phyloP scores from a whole-genome alignment of 257 asterid species.

The Misopates orontium region DNA sequence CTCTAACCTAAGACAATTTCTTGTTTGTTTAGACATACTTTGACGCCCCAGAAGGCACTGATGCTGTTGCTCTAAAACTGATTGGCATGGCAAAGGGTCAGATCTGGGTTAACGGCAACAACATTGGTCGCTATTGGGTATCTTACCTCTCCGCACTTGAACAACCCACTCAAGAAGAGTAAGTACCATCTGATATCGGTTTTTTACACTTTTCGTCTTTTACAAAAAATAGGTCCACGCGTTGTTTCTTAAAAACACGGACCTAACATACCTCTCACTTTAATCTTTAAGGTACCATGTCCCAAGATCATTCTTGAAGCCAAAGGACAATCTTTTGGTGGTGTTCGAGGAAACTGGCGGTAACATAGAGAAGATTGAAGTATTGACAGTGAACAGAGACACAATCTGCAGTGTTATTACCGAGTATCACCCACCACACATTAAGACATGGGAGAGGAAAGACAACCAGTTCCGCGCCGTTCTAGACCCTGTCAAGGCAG shows the following conservation, averaged over 20 bases:
- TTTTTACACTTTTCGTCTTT: too few species aligned
- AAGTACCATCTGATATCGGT: too few species aligned
- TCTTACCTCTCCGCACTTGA: slow-evolving; percentile 27
- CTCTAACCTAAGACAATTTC: too few species aligned
- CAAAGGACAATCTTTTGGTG: slow-evolving; percentile 70
- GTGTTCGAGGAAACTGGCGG: slow-evolving; percentile 96
- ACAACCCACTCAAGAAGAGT: slow-evolving; percentile 89
- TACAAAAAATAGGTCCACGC: too few species aligned
- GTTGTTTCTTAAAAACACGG: too few species aligned
- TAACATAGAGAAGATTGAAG: slow-evolving; percentile 64
- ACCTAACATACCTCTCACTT: too few species aligned
- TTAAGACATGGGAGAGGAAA: slow-evolving; percentile 64
- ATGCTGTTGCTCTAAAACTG: slow-evolving; percentile 87
- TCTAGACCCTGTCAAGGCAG: slow-evolving; percentile 62
- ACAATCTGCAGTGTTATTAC: slow-evolving; percentile 78
- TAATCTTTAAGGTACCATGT: slow-evolving; percentile 72
- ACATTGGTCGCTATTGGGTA: slow-evolving; percentile 82
- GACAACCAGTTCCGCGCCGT: neutral
- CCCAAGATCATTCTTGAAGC: slow-evolving; percentile 85
- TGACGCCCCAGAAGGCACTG: slow-evolving; percentile 74
- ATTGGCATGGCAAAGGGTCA: slow-evolving; percentile 90
- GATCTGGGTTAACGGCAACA: slow-evolving; percentile 81
- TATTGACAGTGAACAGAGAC: slow-evolving; percentile 66
- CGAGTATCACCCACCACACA: slow-evolving; percentile 86
- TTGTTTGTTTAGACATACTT: slow-evolving; percentile 58